These are phyloP conservation scores for Aspergillus sp. DNA, from an alignment of 2,329 filamentous ascomycete species.

Conservation along the genomic window DNA sequence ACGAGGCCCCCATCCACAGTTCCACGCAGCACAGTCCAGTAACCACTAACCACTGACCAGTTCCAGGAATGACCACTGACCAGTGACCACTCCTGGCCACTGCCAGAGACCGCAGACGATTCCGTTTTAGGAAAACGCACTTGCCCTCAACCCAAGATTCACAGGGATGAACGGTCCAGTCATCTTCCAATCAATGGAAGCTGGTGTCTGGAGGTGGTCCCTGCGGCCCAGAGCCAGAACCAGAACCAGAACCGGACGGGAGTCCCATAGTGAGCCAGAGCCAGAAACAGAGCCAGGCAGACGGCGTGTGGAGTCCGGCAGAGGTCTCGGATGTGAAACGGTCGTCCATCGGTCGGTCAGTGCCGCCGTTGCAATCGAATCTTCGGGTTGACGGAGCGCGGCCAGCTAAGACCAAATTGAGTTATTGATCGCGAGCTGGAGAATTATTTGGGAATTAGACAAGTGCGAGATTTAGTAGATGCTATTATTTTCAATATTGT, in stretches of 20 bases:
- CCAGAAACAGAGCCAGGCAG: too few relatives aligned
- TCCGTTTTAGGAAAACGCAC: conserved; percentile 8
- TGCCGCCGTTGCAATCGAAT: background rate
- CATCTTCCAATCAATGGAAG: background rate
- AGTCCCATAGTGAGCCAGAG: too few relatives aligned
- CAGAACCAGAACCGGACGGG: background rate
- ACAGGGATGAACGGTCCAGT: background rate
- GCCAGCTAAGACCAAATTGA: too few relatives aligned
- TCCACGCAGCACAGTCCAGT: too few relatives aligned
- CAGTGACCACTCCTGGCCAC: too few relatives aligned
- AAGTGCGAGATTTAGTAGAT: too few relatives aligned
- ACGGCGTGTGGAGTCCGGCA: background rate
- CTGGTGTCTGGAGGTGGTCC: background rate
- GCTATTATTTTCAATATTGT: too few relatives aligned
- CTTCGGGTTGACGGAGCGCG: too few relatives aligned
- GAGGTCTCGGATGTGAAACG: conserved; percentile 16
- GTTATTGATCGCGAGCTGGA: too few relatives aligned
- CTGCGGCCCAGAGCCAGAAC: conserved; percentile 3
- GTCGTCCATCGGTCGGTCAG: conserved; percentile 14
- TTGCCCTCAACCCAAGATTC: background rate
- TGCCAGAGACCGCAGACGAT: background rate
- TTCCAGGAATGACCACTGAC: too few relatives aligned
- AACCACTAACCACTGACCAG: too few relatives aligned
- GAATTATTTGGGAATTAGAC: too few relatives aligned
- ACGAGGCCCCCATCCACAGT: background rate